These are phyloP conservation scores for Brassica cretica DNA, from an alignment of 345 rosid genomes.

Conservation along the genomic window DNA sequence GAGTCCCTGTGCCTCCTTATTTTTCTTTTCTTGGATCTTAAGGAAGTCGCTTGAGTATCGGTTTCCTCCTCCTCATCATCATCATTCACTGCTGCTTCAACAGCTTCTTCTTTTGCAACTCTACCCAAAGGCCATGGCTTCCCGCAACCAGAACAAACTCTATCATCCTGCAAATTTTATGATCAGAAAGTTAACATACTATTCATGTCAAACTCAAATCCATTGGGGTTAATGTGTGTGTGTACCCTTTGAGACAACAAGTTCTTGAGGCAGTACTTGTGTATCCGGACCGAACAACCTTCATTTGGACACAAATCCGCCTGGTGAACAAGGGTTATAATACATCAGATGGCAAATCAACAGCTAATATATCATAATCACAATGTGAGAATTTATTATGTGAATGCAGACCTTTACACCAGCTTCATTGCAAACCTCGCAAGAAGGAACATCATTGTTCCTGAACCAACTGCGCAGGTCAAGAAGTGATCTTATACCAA, in stretches of 20 bases:
- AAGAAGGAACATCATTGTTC: slow-evolving; percentile 65
- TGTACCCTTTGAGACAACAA: slow-evolving; percentile 55
- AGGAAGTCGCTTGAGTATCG: slow-evolving; percentile 32
- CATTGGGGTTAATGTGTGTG: not conserved
- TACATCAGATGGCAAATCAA: slow-evolving; percentile 9
- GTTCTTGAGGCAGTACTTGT: slow-evolving; percentile 73
- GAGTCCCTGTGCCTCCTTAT: slow-evolving; percentile 33
- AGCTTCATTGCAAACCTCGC: slow-evolving; percentile 92
- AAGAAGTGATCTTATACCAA: slow-evolving; percentile 81
- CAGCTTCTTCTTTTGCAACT: slow-evolving; percentile 50
- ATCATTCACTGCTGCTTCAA: slow-evolving; percentile 48
- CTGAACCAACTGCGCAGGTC: slow-evolving; percentile 85
- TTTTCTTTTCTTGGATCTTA: slow-evolving; percentile 47
- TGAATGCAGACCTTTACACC: slow-evolving; percentile 74
- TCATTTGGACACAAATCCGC: slow-evolving; percentile 71
- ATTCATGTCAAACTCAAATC: not conserved
- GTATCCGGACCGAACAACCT: slow-evolving; percentile 64
- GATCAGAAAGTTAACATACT: not conserved
- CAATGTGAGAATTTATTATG: not conserved
- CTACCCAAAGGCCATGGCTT: slow-evolving; percentile 50
- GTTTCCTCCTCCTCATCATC: slow-evolving; percentile 49
- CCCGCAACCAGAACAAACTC: slow-evolving; percentile 67
- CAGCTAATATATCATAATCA: not conserved
- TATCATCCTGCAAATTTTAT: slow-evolving; percentile 45
- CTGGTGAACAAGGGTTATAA: slow-evolving; percentile 39